Percentiles rank a stretch among this genome's conserved stretches.
Evolutionary conservation across 2,329 filamentous ascomycete genomes (phyloP).

Genomic region (Endoconidiophora laricicola): DNA sequence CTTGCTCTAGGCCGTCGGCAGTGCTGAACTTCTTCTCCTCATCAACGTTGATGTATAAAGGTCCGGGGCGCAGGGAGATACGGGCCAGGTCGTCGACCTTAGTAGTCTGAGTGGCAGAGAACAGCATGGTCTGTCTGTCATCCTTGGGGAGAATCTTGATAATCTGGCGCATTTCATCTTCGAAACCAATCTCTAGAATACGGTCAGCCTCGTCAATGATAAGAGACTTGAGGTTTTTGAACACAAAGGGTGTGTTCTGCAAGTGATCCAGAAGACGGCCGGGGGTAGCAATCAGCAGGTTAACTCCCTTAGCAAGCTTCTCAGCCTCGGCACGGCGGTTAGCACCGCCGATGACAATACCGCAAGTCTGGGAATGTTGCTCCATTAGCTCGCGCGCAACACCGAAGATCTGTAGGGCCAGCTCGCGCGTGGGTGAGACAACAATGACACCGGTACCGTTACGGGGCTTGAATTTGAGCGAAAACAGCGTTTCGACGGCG

Average conservation of each 20-base stretch:
- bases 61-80: constrained; percentile 79
- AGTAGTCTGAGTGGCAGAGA: constrained; percentile 94
- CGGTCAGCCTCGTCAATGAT: constrained; percentile 95
- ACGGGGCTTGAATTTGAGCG: constrained; percentile 82
- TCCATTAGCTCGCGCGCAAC: constrained; percentile 87
- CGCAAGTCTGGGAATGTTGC: constrained; percentile 84
- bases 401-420: constrained; percentile 90
- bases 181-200: constrained; percentile 93
- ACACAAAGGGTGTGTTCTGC: constrained; percentile 79
- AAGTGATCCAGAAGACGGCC: constrained; percentile 86
- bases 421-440: constrained; percentile 80
- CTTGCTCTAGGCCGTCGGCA: constrained; percentile 85
- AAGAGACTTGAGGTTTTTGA: constrained; percentile 82
- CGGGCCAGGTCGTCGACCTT: constrained; percentile 94
- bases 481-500: constrained; percentile 79
- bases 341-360: constrained; percentile 90
- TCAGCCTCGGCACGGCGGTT: constrained; percentile 82
- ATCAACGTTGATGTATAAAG: constrained; percentile 94
- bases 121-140: constrained; percentile 89
- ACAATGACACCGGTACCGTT: constrained; percentile 88
- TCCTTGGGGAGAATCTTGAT: constrained; percentile 84
- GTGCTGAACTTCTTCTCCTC: constrained; percentile 78
- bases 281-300: constrained; percentile 84
- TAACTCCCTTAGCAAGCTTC: constrained; percentile 87
- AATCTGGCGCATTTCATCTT: constrained; percentile 95